Base-by-base conservation (phyloP, 257 asterid genomes). In the Gynochthodes officinalis region DNA sequence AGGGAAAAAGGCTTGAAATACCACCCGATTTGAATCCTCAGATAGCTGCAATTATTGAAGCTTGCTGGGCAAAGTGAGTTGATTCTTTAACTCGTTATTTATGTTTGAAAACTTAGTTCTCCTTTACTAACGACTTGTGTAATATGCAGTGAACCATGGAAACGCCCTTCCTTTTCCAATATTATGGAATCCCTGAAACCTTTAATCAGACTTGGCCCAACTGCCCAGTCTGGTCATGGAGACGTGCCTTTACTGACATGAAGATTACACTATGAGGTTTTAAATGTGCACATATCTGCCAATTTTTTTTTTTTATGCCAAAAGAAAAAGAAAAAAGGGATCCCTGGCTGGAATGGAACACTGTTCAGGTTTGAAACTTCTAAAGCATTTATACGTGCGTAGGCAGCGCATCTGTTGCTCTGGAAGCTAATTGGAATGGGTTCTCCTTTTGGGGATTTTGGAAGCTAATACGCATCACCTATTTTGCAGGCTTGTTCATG, bases 11-110 rank as follows among this genome's bases (percentile, higher is more conserved):
- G 77, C 96, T 89, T 77, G 96, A 94, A 66, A 88, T 91, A 66
- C 96, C 99, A 25, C 77, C 71, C 28, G 92, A 87, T 54, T 59
- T 88, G 69, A 90, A 94, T 85, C 93, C 93, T 78, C 90, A 83
- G 71, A 75, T 94, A 78, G 95, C 96, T 69, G 85, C 84, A 67
- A 71, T 91, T 67, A 94, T 94, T 72, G 96, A 88, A 76, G 83
- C 88, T 54, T 89, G 99, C 88, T 94, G 96, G 95, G 87, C 89
- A 74, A 85, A 86, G 98, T 94, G 81, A 89, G 96, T 83, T 64
- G 30, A 53, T 68, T 30, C 32, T 73, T 66, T 49, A 11, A 69
- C 70, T 27, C 30, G 62, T 67, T 46, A 53, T 59, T 27, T 28
- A 30, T 43, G 32, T 54, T 44, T 35, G 67, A 23, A 23, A 30